phyloP scores from a whole-genome alignment of 106 monocot species.

The Allium fistulosum region DNA sequence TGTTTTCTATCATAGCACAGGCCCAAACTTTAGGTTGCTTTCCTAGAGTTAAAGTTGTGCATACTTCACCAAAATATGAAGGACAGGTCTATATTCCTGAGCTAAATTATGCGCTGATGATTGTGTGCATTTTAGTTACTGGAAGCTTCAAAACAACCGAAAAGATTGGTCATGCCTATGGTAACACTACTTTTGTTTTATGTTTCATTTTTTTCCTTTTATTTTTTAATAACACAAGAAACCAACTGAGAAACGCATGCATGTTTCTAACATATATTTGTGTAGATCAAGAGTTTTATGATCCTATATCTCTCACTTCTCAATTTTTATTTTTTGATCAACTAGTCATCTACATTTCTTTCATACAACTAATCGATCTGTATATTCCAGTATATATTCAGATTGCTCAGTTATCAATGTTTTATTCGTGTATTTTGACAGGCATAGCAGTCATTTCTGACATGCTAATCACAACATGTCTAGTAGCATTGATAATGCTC shows the following conservation, averaged over 20 bases:
- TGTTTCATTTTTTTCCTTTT: too few species aligned
- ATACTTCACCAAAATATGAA: slow-evolving; percentile 61
- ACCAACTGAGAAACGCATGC: too few species aligned
- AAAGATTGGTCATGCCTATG: slow-evolving; percentile 75
- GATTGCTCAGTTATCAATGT: too few species aligned
- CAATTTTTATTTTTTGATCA: too few species aligned
- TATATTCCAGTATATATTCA: too few species aligned
- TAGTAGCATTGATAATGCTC: slow-evolving; percentile 18
- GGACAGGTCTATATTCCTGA: slow-evolving; percentile 82
- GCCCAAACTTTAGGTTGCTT: slow-evolving; percentile 57
- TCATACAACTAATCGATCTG: too few species aligned
- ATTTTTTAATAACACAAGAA: too few species aligned
- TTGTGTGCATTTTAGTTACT: slow-evolving; percentile 50
- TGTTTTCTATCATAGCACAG: slow-evolving; percentile 62
- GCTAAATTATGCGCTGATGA: slow-evolving; percentile 42
- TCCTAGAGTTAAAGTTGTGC: slow-evolving; percentile 61
- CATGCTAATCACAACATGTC: slow-evolving; percentile 26
- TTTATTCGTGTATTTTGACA: background rate
- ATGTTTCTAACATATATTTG: too few species aligned
- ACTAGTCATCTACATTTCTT: too few species aligned
- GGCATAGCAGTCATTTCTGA: slow-evolving; percentile 33
- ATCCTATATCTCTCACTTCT: too few species aligned
- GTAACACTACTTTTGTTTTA: slow-evolving; percentile 6
- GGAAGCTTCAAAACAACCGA: slow-evolving; percentile 35
- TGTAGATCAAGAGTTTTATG: too few species aligned